These are phyloP conservation scores for Naganishia vaughanmartiniae DNA, from an alignment of 768 basidiomycete genomes.

Conservation along the genomic window DNA sequence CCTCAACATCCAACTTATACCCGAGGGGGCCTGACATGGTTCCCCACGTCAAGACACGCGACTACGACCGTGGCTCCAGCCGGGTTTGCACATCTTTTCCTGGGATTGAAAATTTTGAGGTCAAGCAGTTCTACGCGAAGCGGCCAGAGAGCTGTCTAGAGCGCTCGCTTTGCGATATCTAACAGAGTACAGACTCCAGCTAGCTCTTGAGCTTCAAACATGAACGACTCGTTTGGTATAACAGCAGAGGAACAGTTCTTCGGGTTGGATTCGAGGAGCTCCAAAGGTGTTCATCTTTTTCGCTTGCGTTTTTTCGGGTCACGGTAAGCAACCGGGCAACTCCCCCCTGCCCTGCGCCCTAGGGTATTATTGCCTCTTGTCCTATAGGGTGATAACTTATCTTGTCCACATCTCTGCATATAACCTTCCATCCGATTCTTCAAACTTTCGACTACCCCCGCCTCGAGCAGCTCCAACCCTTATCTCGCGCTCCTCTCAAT, in stretches of 20 bases:
- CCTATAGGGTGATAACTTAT: conserved; percentile 15
- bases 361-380: not conserved
- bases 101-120: not conserved
- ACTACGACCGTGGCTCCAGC: conserved; percentile 4
- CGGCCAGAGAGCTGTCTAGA: too few relatives aligned
- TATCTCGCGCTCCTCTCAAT: not conserved
- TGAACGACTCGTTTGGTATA: not conserved
- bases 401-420: not conserved
- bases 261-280: not conserved
- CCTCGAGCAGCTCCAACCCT: not conserved
- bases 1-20: not conserved
- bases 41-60: conserved; percentile 15
- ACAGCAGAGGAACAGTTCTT: not conserved
- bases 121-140: not conserved
- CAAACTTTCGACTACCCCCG: not conserved
- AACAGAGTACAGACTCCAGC: not conserved
- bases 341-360: not conserved
- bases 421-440: conserved; percentile 10
- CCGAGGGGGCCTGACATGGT: not conserved
- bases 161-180: not conserved
- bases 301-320: conserved; percentile 15
- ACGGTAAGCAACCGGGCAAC: conserved; percentile 19
- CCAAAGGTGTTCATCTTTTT: not conserved
- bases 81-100: not conserved
- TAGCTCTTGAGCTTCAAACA: not conserved